A percentile compares a stretch with the other conserved stretches of the same genome.
Conservation (phyloP, 352 stramenopile genomes). For the Globisporangium cystogenes region DNA sequence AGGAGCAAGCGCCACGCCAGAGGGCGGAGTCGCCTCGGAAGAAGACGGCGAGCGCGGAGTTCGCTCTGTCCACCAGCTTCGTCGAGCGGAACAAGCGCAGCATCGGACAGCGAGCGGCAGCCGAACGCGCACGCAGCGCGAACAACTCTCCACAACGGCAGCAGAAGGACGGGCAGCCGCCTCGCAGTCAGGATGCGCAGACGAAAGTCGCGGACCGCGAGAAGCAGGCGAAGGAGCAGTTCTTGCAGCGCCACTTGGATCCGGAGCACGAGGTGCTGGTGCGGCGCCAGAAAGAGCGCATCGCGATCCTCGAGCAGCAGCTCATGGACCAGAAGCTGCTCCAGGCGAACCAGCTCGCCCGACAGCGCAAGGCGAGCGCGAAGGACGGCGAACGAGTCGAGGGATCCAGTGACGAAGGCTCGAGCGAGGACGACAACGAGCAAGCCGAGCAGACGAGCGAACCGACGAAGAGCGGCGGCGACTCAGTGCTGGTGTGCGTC, state of each 20-base stretch:
- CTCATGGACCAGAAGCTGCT: constrained; percentile 54
- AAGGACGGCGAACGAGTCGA: not conserved
- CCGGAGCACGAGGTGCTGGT: constrained; percentile 18
- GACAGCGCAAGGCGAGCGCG: not conserved
- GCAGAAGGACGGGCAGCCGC: not conserved
- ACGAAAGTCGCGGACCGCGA: constrained; percentile 4
- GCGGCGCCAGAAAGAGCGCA: constrained; percentile 42
- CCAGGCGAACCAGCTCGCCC: constrained; percentile 20
- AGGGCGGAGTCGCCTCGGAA: not conserved
- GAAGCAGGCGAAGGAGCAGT: constrained; percentile 1
- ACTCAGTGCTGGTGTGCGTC: constrained; percentile 9
- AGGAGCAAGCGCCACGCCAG: constrained; percentile 6
- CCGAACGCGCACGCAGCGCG: not conserved
- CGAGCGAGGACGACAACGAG: not conserved
- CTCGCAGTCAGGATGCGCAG: not conserved
- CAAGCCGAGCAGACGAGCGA: not conserved
- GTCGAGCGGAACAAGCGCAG: constrained; percentile 6
- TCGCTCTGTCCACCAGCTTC: constrained; percentile 1
- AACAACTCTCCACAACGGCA: not conserved
- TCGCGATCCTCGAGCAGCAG: constrained; percentile 59
- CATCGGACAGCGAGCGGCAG: not conserved
- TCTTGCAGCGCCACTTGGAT: constrained; percentile 7
- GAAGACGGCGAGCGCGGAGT: not conserved
- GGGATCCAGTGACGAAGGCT: constrained; percentile 1
- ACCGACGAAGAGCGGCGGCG: not conserved